Base-by-base conservation (phyloP, 495 filamentous ascomycete species). In the Podospora conica region DNA sequence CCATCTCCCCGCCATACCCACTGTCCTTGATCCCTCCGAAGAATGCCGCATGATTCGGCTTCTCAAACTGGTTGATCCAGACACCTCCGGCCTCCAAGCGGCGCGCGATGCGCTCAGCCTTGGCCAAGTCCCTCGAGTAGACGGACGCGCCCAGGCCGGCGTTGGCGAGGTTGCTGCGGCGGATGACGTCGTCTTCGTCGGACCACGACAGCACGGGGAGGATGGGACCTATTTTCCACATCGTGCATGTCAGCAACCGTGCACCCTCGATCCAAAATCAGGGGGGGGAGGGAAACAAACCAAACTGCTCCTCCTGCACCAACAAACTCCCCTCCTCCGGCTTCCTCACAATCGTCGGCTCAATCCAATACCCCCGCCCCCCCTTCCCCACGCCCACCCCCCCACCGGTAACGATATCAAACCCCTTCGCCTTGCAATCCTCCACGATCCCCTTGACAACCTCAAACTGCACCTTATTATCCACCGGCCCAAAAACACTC, bases 21-120 rank as follows among this genome's bases (percentile, higher is more conserved):
- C 81, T 85, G 66, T 87, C 80, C 80, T 90, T 90, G 72, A 85
- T 82, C 18, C 88, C 88, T 18, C 78, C 82, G 70, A 90, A 90
- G 59, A 82, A 83, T 1, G 80, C 83, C 65, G 83, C 83, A 57
- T 79, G 82, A 66, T 80, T 74, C 9, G 79, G 79, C 40, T 77
- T 58, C 69, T 85, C 82, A 54, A 74, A 76, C 68, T 73, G 74
- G 72, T 88, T 88, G 53, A 88, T 83, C 82, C 82, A 88, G 22
- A 88, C 84, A 22, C 71, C 80, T 3, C 86, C 87, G 0, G 83
- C 81, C 67, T 84, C 77, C 23, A 89, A 74, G 33, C 77, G 75
- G 18, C 76, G 66, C 0, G 84, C 86, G 27, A 89, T 80, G 3
- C 77, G 67, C 31, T 80, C 75, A 3, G 84, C 86, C 7, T 77